Evolutionary conservation across 2,329 filamentous ascomycete genomes (phyloP).

Genomic region (Beauveria asiatica): DNA sequence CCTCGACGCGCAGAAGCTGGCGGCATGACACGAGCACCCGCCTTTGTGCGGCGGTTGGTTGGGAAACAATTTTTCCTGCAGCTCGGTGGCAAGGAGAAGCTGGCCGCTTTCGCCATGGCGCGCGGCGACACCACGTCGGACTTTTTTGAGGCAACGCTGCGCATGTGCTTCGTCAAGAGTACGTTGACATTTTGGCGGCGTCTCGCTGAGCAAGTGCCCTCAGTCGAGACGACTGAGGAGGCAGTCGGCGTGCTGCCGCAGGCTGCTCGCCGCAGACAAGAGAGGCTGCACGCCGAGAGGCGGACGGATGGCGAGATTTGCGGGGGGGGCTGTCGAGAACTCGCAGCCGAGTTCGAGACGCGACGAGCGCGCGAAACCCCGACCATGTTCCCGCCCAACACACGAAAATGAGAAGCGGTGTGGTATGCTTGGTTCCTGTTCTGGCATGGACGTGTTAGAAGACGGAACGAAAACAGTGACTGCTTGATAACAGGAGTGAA

Average conservation of each 20-base stretch:
- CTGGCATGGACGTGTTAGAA: background rate
- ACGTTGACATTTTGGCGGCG: constrained; percentile 40
- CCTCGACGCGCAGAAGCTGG: constrained; percentile 24
- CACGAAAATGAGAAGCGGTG: constrained; percentile 22
- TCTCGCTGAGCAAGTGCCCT: constrained; percentile 43
- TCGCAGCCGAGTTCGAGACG: constrained; percentile 39
- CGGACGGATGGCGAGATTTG: constrained; percentile 37
- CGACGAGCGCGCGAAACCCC: constrained; percentile 43
- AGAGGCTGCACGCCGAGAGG: constrained; percentile 38
- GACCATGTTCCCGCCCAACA: constrained; percentile 22
- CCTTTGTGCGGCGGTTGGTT: constrained; percentile 46
- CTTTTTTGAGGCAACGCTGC: constrained; percentile 33
- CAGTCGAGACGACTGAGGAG: constrained; percentile 38
- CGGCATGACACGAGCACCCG: constrained; percentile 41
- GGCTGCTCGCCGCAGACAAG: constrained; percentile 52
- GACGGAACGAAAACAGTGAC: too few relatives aligned
- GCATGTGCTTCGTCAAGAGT: constrained; percentile 35
- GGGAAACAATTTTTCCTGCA: constrained; percentile 42
- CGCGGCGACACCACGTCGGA: constrained; percentile 44
- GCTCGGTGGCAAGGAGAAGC: constrained; percentile 46
- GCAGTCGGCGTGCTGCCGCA: constrained; percentile 35
- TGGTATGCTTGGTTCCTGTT: background rate
- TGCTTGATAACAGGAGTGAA: too few relatives aligned
- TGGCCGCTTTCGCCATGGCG: constrained; percentile 53
- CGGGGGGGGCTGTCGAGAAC: constrained; percentile 34